These are phyloP conservation scores for Vigna unguiculata DNA, from an alignment of 306 rosid species.

Conservation along the genomic window DNA sequence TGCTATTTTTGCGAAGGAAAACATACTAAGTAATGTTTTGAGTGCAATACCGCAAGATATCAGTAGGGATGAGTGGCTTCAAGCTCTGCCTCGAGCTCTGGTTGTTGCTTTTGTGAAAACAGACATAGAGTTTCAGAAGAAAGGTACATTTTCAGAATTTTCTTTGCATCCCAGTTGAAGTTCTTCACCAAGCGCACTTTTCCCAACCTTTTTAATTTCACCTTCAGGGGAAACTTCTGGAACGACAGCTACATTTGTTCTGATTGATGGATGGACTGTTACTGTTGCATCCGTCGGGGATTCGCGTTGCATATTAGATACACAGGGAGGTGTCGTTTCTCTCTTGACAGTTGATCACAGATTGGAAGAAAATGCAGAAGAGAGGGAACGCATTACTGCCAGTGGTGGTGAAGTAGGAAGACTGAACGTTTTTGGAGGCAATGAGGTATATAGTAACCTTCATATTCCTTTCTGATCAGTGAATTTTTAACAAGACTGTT, in stretches of 20 bases:
- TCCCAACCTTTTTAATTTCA: conserved; percentile 32
- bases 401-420: conserved; percentile 99
- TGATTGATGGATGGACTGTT: conserved; percentile 88
- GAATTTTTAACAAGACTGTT: conserved; percentile 21
- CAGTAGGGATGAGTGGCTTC: conserved; percentile 91
- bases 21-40: conserved; percentile 68
- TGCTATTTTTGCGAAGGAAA: conserved; percentile 85
- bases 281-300: conserved; percentile 95
- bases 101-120: conserved; percentile 93
- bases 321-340: conserved; percentile 89
- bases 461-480: conserved; percentile 25
- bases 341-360: conserved; percentile 95
- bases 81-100: conserved; percentile 86
- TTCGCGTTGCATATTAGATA: conserved; percentile 92
- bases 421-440: conserved; percentile 89
- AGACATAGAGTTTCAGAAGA: conserved; percentile 92
- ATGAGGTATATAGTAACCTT: conserved; percentile 61
- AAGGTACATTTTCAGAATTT: conserved; percentile 51
- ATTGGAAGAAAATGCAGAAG: conserved; percentile 91
- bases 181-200: conserved; percentile 37
- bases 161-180: neutral
- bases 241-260: conserved; percentile 89
- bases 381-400: conserved; percentile 95
- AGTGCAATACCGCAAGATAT: conserved; percentile 84
- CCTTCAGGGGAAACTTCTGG: conserved; percentile 89